Evolutionary conservation across 495 filamentous ascomycete genomes (phyloP), one percentile per base, ranked within the genome.

Genomic region (Diplogelasinospora grovesii): DNA sequence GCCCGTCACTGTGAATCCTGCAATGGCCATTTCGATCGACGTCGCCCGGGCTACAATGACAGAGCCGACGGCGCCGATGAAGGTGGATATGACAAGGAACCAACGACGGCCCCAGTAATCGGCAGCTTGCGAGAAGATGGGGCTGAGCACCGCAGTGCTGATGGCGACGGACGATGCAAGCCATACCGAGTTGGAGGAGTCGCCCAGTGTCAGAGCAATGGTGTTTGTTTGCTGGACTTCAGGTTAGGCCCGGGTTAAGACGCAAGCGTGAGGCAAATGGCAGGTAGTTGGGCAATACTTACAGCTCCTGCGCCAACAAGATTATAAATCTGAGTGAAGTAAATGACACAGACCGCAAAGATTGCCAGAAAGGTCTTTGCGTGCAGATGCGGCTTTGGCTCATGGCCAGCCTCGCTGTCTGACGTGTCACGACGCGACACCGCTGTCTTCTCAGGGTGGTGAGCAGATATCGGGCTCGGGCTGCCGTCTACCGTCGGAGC

Each of bases 281-380:
- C n/a, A n/a, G n/a, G n/a, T n/a, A n/a, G n/a, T n/a, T n/a, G n/a
- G n/a, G n/a, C n/a, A n/a, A n/a, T n/a, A 59, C 57, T 20, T 56
- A 61, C 57, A 11, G 57, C 51, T 18, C 59, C 59, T 8, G 54
- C 47, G 11, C 59, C 56, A 13, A 62, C 59, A 23, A 62, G 32
- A 22, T 47, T 52, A 39, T 53, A 41, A 22, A 56, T 45, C 43
- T 61, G 57, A 18, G 50, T 53, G 30, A 58, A 51, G 40, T 61
- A 63, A 22, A 63, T 61, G 5, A 56, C 26, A 32, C 52, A 50
- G 1, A 59, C 47, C 16, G 60, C 45, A 30, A 61, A 50, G 18
- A 63, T 49, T n/a, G 49, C 48, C 8, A 63, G 41, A 29, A 49
- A 59, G 8, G 60, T 63, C 45, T 53, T 61, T 20, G 50, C 50